Base-by-base conservation (phyloP, 805 yeast genomes). In the Diddensiella santjacobensis region DNA sequence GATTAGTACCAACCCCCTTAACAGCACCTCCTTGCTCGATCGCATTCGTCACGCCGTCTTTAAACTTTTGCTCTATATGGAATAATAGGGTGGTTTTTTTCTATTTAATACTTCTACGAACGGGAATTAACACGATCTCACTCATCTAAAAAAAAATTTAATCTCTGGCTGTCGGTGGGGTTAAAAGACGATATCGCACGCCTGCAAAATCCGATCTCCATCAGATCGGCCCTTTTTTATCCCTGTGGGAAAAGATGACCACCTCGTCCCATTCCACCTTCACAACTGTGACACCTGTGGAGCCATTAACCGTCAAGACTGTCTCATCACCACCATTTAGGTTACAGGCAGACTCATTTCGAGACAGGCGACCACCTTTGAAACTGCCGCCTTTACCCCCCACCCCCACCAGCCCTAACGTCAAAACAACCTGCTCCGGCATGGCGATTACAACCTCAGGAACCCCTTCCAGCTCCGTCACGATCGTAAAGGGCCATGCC, bases 301-400 rank as follows among this genome's bases (percentile, higher is more conserved):
- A 35, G 8, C 38, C 18, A 8, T 35, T 17, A 35, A n/a, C 38
- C 6, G 13, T 26, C 31, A 26, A 26, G 13, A 8, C 31, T 26
- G 31, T 26, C 11, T 26, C 31, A 13, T 26, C 31, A 26, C 22
- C 41, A 4, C 41, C 11, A 23, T 38, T 20, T 10, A 38, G 41
- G 41, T 10, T 38, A 20, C 15, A 40, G 23, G 15, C 22, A 23
- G 24, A 22, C 15, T 40, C 43, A 22, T 40, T 40, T 18, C 31
- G 43, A 37, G 43, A 39, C 37, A 40, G 40, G 17, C 35, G 41
- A 8, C 51, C 51, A 6, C 40, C 26, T 33, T 35, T 46, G 3
- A 18, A 20, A 15, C 46, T 40, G 39, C 52, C 47, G 20, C 47
- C 49, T 22, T 30, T 45, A 31, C 46, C 46, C 5, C n/a, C 38